phyloP scores from a whole-genome alignment of 1,284 basidiomycete genomes.

The Cutaneotrichosporon cyanovorans region DNA sequence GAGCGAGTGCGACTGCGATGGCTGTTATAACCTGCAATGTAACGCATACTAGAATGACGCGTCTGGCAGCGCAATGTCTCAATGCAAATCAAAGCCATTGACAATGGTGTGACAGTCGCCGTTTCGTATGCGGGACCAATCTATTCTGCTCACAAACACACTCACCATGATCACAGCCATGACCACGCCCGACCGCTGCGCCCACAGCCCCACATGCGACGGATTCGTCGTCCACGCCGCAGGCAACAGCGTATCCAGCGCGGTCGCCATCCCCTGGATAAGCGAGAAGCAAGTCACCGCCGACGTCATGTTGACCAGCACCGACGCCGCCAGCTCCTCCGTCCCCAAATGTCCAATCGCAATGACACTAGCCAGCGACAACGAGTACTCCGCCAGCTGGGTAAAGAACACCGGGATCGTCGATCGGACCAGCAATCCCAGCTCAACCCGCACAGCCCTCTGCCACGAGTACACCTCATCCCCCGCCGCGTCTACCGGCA shows the following conservation, averaged over 20 bases:
- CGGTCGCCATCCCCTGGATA: constrained; percentile 74
- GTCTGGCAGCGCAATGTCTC: too few relatives aligned
- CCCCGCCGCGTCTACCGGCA: constrained; percentile 27
- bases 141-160: constrained; percentile 49
- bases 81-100: background rate
- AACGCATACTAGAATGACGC: too few relatives aligned
- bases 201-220: constrained; percentile 78
- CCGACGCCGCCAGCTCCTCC: constrained; percentile 60
- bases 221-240: constrained; percentile 82
- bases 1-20: too few relatives aligned
- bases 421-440: constrained; percentile 32
- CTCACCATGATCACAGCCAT: constrained; percentile 50
- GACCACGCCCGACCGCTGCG: constrained; percentile 72
- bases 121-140: too few relatives aligned
- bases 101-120: background rate
- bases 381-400: constrained; percentile 46
- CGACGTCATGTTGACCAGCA: constrained; percentile 18
- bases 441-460: constrained; percentile 24
- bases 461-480: constrained; percentile 9
- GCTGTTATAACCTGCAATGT: too few relatives aligned
- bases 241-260: constrained; percentile 82
- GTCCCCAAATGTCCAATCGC: constrained; percentile 78
- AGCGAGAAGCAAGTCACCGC: constrained; percentile 58
- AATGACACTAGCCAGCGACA: constrained; percentile 51
- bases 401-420: constrained; percentile 43